Conservation (phyloP, 2,329 filamentous ascomycete species). For the Sphaerulina populicola region DNA sequence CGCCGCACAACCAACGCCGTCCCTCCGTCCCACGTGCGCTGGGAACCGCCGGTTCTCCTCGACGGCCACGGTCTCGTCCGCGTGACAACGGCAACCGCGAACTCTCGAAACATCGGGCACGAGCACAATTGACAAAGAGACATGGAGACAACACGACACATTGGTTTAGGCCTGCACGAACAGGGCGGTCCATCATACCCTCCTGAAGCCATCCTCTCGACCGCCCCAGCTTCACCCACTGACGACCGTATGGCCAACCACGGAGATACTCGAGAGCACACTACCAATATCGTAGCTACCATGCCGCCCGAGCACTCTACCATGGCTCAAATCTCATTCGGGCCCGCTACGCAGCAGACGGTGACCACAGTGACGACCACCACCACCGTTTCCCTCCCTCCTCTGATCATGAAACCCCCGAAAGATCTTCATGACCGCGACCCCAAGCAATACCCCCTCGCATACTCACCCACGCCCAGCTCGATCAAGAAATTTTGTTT, state of each 20-base stretch:
- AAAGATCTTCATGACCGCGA: slow-evolving; percentile 65
- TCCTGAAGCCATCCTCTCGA: slow-evolving; percentile 26
- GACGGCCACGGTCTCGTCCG: background rate
- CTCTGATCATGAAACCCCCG: slow-evolving; percentile 68
- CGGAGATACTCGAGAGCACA: slow-evolving; percentile 8
- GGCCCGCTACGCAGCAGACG: slow-evolving; percentile 56
- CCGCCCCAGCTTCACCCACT: slow-evolving; percentile 30
- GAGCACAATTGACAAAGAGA: background rate
- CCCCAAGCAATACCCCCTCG: slow-evolving; percentile 82
- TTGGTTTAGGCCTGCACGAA: slow-evolving; percentile 12
- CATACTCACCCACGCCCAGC: slow-evolving; percentile 69
- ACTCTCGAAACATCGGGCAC: background rate
- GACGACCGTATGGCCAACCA: slow-evolving; percentile 19
- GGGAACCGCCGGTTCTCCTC: background rate
- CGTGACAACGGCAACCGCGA: background rate
- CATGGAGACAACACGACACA: slow-evolving; percentile 9
- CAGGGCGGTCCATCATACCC: slow-evolving; percentile 3
- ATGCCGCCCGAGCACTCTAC: slow-evolving; percentile 33
- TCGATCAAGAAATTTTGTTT: slow-evolving; percentile 71
- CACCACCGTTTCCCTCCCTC: slow-evolving; percentile 72
- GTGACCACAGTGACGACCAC: slow-evolving; percentile 86
- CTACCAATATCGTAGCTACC: slow-evolving; percentile 15
- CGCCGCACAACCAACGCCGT: background rate
- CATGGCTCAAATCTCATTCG: slow-evolving; percentile 54
- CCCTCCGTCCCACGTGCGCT: background rate